Conservation (phyloP, 1,284 basidiomycete genomes). For the Pterulicium gracile region DNA sequence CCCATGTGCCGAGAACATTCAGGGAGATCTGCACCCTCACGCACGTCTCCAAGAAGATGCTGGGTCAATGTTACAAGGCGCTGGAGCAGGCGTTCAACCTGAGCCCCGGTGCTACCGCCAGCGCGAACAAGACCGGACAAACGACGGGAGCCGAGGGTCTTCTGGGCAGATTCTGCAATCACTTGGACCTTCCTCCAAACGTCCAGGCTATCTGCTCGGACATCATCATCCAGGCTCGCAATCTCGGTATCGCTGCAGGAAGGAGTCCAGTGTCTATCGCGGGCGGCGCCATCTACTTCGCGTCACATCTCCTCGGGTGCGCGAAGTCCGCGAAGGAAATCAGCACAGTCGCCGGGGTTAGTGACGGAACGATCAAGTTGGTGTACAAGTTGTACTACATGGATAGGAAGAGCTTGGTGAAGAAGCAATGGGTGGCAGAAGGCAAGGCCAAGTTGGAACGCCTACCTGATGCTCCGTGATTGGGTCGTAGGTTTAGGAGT, state of each 20-base stretch:
- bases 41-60: conserved; percentile 88
- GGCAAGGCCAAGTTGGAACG: conserved; percentile 46
- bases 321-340: conserved; percentile 77
- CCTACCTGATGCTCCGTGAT: neutral
- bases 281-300: conserved; percentile 92
- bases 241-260: conserved; percentile 84
- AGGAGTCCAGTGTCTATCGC: conserved; percentile 94
- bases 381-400: conserved; percentile 67
- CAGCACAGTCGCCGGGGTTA: conserved; percentile 91
- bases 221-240: conserved; percentile 74
- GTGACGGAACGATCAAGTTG: conserved; percentile 92
- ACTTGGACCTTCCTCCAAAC: conserved; percentile 78
- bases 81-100: conserved; percentile 90
- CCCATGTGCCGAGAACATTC: conserved; percentile 90
- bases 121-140: conserved; percentile 27
- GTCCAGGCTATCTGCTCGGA: conserved; percentile 80
- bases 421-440: conserved; percentile 72
- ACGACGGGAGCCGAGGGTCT: conserved; percentile 73
- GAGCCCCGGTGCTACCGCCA: conserved; percentile 54
- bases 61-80: conserved; percentile 92
- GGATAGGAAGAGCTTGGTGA: conserved; percentile 65
- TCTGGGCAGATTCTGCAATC: conserved; percentile 91
- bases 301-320: conserved; percentile 72
- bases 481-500: too few relatives aligned
- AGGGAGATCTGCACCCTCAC: conserved; percentile 92